Evolutionary conservation across 1,284 basidiomycete genomes (phyloP), one percentile per base, ranked within the genome.

Genomic region (Puccinia polysora): DNA sequence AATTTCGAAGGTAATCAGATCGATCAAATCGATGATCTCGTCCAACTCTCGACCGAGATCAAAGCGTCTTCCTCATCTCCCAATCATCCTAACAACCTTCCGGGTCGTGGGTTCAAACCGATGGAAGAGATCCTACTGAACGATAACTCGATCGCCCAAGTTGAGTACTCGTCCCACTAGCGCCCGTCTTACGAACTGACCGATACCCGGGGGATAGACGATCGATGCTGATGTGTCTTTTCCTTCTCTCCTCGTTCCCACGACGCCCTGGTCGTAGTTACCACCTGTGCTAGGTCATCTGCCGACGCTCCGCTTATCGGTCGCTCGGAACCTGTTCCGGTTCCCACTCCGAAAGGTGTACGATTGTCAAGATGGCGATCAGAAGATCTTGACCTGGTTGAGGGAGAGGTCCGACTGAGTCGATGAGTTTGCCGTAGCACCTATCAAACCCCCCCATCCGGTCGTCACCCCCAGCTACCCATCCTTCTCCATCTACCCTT

Each of bases 281-380:
- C 53, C 55, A 34, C 43, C 55, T 49, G 12, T 18, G 5, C 40
- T 70, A 43, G 67, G 67, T 1, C 60, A 4, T 47, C 28, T 70
- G 34, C 40, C 55, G 2, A 36, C 49, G 10, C 32, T 60, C 10
- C n/a, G 34, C 1, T 34, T 70, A 28, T 53, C 32, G 12, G 25
- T 70, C 18, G 20, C 38, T 49, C 36, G 67, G n/a, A 70, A 70
- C 23, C 15, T 32, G 34, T 70, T 70, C 49, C 47, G 67, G 38
- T 49, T 70, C 56, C 67, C 67, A 20, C 30, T 60, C 43, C 34
- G 67, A 34, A 70, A 70, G 60, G 56, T 70, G 7, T 70, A 70
- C 28, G 67, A 70, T 32, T 62, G 59, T 47, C 36, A 14, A 7
- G 59, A 28, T 40, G 59, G 59, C 25, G 43, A 62, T 32, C 28